Conservation (phyloP, 495 filamentous ascomycete genomes). For the Xylaria acuta region DNA sequence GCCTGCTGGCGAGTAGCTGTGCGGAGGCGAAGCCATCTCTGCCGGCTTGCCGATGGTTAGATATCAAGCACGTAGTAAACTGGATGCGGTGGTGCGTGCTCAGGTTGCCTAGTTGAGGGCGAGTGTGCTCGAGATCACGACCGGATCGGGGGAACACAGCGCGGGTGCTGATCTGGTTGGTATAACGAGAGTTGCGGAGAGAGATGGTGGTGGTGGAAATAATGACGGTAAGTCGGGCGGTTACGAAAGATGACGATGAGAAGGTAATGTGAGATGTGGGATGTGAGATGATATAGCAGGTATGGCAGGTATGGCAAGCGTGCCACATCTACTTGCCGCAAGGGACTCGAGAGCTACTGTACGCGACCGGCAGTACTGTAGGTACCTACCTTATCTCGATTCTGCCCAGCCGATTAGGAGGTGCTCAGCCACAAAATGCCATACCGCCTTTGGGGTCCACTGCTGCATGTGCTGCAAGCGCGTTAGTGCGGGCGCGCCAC, state of each 20-base stretch:
- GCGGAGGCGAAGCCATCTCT: conserved; percentile 69
- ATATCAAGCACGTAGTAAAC: not conserved
- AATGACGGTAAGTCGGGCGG: not conserved
- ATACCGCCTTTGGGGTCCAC: not conserved
- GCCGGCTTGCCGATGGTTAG: not conserved
- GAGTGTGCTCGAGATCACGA: not conserved
- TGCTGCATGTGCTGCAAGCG: not conserved
- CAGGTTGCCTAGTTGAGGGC: not conserved
- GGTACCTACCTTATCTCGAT: not conserved
- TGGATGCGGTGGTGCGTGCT: not conserved
- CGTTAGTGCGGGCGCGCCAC: not conserved
- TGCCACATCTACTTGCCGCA: not conserved
- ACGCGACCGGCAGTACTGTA: not conserved
- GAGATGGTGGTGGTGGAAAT: not conserved
- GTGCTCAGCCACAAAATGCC: not conserved
- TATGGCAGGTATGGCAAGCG: not conserved
- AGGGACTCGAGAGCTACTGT: not conserved
- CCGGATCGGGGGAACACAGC: not conserved
- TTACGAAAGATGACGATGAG: not conserved
- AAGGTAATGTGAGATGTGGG: not conserved
- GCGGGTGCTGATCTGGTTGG: not conserved
- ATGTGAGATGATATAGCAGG: too few species aligned
- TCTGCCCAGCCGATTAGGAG: not conserved
- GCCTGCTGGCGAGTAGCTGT: conserved; percentile 49
- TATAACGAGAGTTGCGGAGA: not conserved